phyloP scores from a whole-genome alignment of 495 filamentous ascomycete species.

The Aspergillus biplanus region DNA sequence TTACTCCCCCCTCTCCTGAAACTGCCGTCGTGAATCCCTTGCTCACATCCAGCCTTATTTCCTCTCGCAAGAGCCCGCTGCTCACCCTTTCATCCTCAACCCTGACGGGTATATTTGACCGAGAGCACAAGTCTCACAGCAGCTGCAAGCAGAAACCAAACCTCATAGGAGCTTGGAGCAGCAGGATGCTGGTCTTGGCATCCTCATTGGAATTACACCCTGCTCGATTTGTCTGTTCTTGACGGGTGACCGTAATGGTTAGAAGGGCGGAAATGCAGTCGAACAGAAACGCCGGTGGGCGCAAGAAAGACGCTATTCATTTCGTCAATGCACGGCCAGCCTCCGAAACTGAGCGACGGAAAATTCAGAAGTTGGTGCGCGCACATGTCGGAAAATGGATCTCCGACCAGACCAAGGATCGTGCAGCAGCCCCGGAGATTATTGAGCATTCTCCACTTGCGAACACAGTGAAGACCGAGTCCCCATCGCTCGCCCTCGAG shows the following conservation, averaged over 20 bases:
- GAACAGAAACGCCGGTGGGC: constrained; percentile 27
- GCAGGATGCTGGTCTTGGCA: constrained; percentile 25
- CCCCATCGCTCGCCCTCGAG: background rate
- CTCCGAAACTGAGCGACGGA: constrained; percentile 37
- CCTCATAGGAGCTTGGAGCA: background rate
- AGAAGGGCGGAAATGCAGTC: constrained; percentile 30
- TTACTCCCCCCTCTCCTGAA: background rate
- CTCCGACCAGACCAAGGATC: constrained; percentile 45
- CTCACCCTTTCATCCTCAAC: background rate
- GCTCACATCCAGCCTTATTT: background rate
- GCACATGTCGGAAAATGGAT: constrained; percentile 49
- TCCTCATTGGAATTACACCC: constrained; percentile 8
- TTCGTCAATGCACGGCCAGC: constrained; percentile 46
- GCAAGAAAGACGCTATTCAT: constrained; percentile 38
- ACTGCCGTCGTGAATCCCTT: background rate
- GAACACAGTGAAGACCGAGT: background rate
- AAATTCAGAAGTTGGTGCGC: constrained; percentile 40
- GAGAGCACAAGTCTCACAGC: background rate
- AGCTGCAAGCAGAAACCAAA: background rate
- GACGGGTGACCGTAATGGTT: constrained; percentile 10
- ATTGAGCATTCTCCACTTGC: constrained; percentile 1
- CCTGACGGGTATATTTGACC: background rate
- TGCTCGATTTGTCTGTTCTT: constrained; percentile 17
- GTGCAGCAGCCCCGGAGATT: constrained; percentile 16
- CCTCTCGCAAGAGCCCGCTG: background rate